Percentiles rank a stretch among this genome's conserved stretches.
phyloP scores from a whole-genome alignment of 495 filamentous ascomycete genomes.

The Neurospora sublineolata region DNA sequence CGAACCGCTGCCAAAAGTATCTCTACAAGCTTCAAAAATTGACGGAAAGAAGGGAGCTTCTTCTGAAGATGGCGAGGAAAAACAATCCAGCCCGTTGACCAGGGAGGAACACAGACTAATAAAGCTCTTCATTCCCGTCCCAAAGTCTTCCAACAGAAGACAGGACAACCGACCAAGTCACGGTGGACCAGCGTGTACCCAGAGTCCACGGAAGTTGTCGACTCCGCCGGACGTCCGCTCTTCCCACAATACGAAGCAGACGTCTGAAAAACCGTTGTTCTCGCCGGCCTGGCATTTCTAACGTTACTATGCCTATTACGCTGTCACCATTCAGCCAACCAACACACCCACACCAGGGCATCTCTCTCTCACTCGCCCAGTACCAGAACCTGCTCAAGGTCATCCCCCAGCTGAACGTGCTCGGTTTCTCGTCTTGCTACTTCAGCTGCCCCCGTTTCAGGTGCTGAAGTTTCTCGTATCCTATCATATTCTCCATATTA shows the following conservation, averaged over 20 bases:
- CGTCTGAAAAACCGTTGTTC: background rate
- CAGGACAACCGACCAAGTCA: background rate
- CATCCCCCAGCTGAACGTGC: slow-evolving; percentile 58
- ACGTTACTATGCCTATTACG: background rate
- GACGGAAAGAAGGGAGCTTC: slow-evolving; percentile 13
- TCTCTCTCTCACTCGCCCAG: slow-evolving; percentile 69
- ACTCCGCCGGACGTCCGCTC: background rate
- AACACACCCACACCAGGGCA: slow-evolving; percentile 53
- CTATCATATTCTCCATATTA: too few species aligned
- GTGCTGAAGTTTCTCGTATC: too few species aligned
- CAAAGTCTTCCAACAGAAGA: background rate
- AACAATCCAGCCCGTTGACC: slow-evolving; percentile 12
- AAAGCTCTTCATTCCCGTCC: background rate
- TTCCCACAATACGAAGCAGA: background rate
- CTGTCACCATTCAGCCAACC: background rate
- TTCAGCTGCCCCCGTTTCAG: too few species aligned
- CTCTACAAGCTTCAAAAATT: slow-evolving; percentile 8
- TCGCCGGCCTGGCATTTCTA: background rate
- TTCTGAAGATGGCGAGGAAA: slow-evolving; percentile 25
- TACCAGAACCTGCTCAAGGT: slow-evolving; percentile 54
- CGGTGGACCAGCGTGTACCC: background rate
- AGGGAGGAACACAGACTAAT: background rate
- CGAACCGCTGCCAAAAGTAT: too few species aligned
- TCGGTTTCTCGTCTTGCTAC: too few species aligned
- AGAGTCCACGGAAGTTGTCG: background rate